Conservation (phyloP, 768 basidiomycete genomes). For the Amanita jacksonii region DNA sequence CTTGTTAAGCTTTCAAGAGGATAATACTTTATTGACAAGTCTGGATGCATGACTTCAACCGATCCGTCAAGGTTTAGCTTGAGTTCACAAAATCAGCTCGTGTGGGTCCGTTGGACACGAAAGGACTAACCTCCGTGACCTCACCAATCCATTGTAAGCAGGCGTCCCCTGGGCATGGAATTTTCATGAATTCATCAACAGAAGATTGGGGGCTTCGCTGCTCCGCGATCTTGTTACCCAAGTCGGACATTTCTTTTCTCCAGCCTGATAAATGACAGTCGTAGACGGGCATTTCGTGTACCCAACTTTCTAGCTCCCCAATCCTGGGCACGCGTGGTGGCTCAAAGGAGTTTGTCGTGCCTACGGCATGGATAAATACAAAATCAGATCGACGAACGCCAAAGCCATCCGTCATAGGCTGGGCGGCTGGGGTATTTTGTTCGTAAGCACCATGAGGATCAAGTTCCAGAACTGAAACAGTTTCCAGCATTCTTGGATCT, state of each 20-base stretch:
- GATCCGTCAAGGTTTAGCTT: slow-evolving; percentile 71
- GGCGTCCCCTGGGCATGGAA: slow-evolving; percentile 29
- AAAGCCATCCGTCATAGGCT: slow-evolving; percentile 43
- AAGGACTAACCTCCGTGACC: slow-evolving; percentile 54
- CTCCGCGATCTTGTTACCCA: slow-evolving; percentile 49
- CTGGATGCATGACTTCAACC: slow-evolving; percentile 64
- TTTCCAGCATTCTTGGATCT: slow-evolving; percentile 45
- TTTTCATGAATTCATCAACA: slow-evolving; percentile 32
- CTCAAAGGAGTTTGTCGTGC: slow-evolving; percentile 62
- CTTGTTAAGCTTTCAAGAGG: slow-evolving; percentile 63
- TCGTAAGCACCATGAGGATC: slow-evolving; percentile 73
- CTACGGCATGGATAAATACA: slow-evolving; percentile 68
- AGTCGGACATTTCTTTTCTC: slow-evolving; percentile 62
- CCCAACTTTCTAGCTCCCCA: slow-evolving; percentile 78
- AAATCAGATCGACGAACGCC: slow-evolving; percentile 80
- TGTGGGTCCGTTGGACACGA: slow-evolving; percentile 3
- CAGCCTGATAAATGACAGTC: slow-evolving; percentile 54
- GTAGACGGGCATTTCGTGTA: slow-evolving; percentile 47
- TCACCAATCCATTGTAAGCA: slow-evolving; percentile 78
- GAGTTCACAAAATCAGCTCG: slow-evolving; percentile 8
- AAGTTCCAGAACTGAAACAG: slow-evolving; percentile 78
- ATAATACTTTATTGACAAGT: slow-evolving; percentile 36
- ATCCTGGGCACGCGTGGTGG: slow-evolving; percentile 71
- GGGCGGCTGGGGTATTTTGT: slow-evolving; percentile 29
- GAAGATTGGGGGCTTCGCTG: slow-evolving; percentile 29